These are phyloP conservation scores for Apiospora hydei DNA, from an alignment of 2,329 filamentous ascomycete genomes.

Conservation along the genomic window DNA sequence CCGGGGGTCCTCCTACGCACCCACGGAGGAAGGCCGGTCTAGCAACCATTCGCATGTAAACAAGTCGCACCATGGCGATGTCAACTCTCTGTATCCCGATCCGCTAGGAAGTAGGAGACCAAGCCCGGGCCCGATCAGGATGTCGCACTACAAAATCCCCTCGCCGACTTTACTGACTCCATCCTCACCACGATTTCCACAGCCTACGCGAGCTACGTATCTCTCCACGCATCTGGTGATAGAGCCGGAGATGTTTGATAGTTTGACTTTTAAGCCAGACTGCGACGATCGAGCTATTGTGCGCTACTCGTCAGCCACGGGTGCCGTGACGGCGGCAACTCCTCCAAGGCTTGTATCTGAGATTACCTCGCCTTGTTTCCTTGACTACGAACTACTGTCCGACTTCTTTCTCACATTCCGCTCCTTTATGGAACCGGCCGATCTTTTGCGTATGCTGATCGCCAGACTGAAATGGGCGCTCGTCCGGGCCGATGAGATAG, in stretches of 20 bases:
- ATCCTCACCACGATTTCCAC: slow-evolving; percentile 49
- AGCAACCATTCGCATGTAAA: slow-evolving; percentile 63
- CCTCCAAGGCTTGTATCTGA: slow-evolving; percentile 91
- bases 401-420: slow-evolving; percentile 98
- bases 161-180: slow-evolving; percentile 38
- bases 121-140: slow-evolving; percentile 42
- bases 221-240: slow-evolving; percentile 60
- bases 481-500: slow-evolving; percentile 78
- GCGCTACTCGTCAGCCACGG: slow-evolving; percentile 74
- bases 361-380: slow-evolving; percentile 93
- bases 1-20: slow-evolving; percentile 80
- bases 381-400: slow-evolving; percentile 95
- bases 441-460: slow-evolving; percentile 84
- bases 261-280: slow-evolving; percentile 77
- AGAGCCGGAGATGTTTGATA: slow-evolving; percentile 82
- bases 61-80: slow-evolving; percentile 44
- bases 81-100: slow-evolving; percentile 41
- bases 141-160: slow-evolving; percentile 40
- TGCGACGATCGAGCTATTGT: slow-evolving; percentile 83
- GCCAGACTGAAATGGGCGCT: slow-evolving; percentile 89
- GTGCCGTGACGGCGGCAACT: slow-evolving; percentile 86
- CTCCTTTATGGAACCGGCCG: slow-evolving; percentile 78
- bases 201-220: slow-evolving; percentile 53
- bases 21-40: slow-evolving; percentile 74
- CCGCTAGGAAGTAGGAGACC: slow-evolving; percentile 43